Conservation (phyloP, 2,329 filamentous ascomycete species). For the Capronia americana region DNA sequence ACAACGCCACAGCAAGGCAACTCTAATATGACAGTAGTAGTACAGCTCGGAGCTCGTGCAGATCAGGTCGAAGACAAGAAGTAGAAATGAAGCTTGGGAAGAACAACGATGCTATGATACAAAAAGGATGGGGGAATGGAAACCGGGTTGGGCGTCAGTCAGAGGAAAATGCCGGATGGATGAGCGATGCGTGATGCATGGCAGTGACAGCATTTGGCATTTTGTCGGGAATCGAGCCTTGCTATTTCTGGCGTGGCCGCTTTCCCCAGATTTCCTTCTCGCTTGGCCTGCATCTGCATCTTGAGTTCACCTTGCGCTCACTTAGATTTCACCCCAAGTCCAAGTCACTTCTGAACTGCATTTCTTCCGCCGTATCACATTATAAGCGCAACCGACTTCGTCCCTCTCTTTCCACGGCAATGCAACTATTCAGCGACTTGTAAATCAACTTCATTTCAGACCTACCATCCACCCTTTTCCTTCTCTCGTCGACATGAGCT, state of each 20-base stretch:
- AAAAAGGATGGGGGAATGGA: constrained; percentile 10
- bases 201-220: constrained; percentile 7
- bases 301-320: neutral
- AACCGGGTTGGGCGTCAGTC: constrained; percentile 6
- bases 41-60: constrained; percentile 10
- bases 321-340: neutral
- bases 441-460: neutral
- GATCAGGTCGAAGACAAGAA: constrained; percentile 3
- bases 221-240: constrained; percentile 2
- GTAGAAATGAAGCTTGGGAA: neutral
- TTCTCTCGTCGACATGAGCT: constrained; percentile 28
- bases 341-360: neutral
- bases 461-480: neutral
- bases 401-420: neutral
- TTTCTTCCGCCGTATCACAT: constrained; percentile 2
- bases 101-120: constrained; percentile 7
- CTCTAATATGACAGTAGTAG: neutral
- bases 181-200: constrained; percentile 13
- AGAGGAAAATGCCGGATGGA: constrained; percentile 1
- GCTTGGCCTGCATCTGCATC: constrained; percentile 4
- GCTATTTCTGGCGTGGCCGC: neutral
- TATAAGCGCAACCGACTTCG: neutral
- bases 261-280: constrained; percentile 9
- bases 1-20: constrained; percentile 12
- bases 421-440: neutral